Base-by-base conservation (phyloP, 2,329 filamentous ascomycete genomes). In the Colletotrichum tabaci region DNA sequence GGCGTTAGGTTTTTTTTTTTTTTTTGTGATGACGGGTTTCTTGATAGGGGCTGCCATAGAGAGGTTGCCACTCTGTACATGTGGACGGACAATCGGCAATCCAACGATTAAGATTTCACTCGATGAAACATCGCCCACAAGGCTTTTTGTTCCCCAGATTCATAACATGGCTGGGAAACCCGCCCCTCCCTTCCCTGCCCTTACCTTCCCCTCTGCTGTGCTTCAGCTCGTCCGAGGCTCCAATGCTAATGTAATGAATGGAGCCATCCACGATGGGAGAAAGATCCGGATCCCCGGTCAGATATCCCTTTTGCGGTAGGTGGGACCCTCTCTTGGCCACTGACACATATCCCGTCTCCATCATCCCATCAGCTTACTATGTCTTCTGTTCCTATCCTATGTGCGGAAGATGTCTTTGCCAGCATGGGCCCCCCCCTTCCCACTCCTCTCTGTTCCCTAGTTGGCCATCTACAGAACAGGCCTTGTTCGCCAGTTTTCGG, bases 391-490 rank as follows among this genome's bases (percentile, higher is more conserved):
- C 26, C 26, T 26, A 4, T 35, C 55, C 35, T 49, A 66, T 53
- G 21, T 50, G 44, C 56, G 62, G 67, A 67, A 56, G 47, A 18
- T 12, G 47, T 60, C 38, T 56, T 55, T 61, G 18, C 46, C 58
- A 58, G 52, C 58, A 60, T 61, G 50, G 23, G 18, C 42, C 47
- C 30, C 46, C 4, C 8, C 30, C 35, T 44, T 21, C 49, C 12
- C 30, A 35, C 30, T 35, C 30, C 8, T 35, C 30, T 35, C 30
- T 9, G 30, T 35, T 35, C 30, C 49, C 56, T 63, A 60, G 65
- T 63, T 66, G 60, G 23, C 56, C 21, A 21, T 55, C 42, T 69
- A 47, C 53, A 64, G 47, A 68, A 49, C 16, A 47, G n/a, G 49
- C 42, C 12, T 21, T 23, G 52, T 46, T 52, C 40, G 56, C 46